Evolutionary conservation across 164 flowering plant species (phyloP), one percentile per base, ranked within the genome.

Genomic region (Nymphaea colorata): DNA sequence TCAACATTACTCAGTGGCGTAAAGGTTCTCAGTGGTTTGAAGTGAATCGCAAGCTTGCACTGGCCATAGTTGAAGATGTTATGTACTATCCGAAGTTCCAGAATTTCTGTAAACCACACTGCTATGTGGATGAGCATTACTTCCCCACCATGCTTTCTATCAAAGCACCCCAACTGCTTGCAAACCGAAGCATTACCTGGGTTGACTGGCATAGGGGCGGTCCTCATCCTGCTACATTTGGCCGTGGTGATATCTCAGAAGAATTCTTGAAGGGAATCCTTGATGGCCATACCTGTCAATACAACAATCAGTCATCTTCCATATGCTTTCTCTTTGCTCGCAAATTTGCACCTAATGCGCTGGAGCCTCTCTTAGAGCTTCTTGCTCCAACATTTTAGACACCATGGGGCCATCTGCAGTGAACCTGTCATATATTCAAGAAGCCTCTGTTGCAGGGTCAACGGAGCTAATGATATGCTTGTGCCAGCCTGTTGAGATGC

Each of bases 11-110:
- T 3, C 69, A 88, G 10, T 93, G 98, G 98, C 86, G 98, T 4
- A 93, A 93, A 79, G 93, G 86, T n/a, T 84, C 98, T 16, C 98
- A 93, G 71, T 93, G 96, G 96, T 93, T 93, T 70, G 93, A 91
- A 71, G 62, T 90, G 17, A 82, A 83, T 43, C 76, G 96, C 42
- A 77, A 66, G 71, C 87, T 86, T n/a, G 96, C 93, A 10, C 44
- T 85, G n/a, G 67, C 62, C 45, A 77, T 89, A 15, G 79, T 93
- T 11, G 74, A 78, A 70, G 98, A 93, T 71, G 72, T 73, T 16
- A 76, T 43, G 25, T 85, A 75, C 72, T 85, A 89, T 79, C 90
- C 89, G 1, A 87, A 84, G 71, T 90, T 90, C 71, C 72, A 70
- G 41, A 82, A 84, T 61, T 93, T 93, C 72, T 93, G 98, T 76